phyloP scores from a whole-genome alignment of 331 rosid genomes.

The Rosa hybrid region DNA sequence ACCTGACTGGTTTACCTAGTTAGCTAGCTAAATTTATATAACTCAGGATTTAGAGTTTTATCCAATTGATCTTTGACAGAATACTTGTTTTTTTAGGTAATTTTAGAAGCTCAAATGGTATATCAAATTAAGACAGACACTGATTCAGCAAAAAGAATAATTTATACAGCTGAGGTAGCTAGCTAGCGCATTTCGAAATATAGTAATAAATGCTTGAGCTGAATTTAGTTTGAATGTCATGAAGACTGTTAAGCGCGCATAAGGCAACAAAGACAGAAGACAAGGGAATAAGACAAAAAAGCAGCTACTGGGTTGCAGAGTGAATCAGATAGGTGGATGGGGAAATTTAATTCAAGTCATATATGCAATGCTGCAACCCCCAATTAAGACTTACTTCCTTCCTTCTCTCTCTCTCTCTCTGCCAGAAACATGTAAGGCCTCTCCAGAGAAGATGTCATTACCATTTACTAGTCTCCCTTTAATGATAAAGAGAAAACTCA shows the following conservation, averaged over 20 bases:
- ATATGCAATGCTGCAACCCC: slow-evolving; percentile 1
- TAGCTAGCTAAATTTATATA: neutral
- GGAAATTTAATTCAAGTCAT: slow-evolving; percentile 26
- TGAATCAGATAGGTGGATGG: slow-evolving; percentile 40
- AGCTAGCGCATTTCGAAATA: slow-evolving; percentile 2
- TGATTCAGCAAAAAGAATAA: slow-evolving; percentile 29
- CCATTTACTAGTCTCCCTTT: slow-evolving; percentile 37
- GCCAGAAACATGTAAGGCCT: slow-evolving; percentile 42
- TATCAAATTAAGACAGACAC: neutral
- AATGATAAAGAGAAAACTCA: slow-evolving; percentile 19
- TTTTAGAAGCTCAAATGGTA: neutral
- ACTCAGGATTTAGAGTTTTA: neutral
- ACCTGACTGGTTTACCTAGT: neutral
- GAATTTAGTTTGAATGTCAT: slow-evolving; percentile 22
- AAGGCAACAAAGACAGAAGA: slow-evolving; percentile 35
- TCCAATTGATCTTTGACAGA: neutral
- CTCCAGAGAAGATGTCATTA: slow-evolving; percentile 45
- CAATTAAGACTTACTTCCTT: neutral
- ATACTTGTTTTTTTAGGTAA: neutral
- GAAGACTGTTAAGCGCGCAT: slow-evolving; percentile 22
- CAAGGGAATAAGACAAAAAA: slow-evolving; percentile 43
- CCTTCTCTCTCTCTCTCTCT: neutral
- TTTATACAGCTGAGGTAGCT: neutral
- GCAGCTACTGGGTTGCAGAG: slow-evolving; percentile 8
- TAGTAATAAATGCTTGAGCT: slow-evolving; percentile 26